Conservation (phyloP, 177 flowering plant genomes). For the Vitis hybrid region DNA sequence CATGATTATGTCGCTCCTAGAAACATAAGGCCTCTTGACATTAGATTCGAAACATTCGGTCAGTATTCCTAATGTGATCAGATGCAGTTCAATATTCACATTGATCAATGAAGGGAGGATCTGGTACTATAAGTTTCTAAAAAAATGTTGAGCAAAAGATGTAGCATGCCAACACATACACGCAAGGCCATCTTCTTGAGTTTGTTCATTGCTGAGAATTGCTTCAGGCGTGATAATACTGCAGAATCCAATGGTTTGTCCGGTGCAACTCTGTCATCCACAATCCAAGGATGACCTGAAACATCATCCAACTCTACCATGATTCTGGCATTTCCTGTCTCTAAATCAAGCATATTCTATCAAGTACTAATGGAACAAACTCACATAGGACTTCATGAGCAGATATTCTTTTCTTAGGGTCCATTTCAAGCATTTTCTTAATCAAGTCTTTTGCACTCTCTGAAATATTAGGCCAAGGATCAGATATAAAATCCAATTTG, state of each 20-base stretch:
- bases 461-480: slow-evolving; percentile 81
- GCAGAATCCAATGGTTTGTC: slow-evolving; percentile 71
- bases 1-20: too few species aligned
- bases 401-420: slow-evolving; percentile 57
- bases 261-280: slow-evolving; percentile 28
- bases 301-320: slow-evolving; percentile 1
- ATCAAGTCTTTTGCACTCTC: slow-evolving; percentile 76
- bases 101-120: too few species aligned
- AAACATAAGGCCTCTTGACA: too few species aligned
- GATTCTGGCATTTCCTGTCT: not conserved
- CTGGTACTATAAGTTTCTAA: too few species aligned
- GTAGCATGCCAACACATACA: slow-evolving; percentile 36
- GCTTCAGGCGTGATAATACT: slow-evolving; percentile 74
- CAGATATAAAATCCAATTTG: slow-evolving; percentile 62
- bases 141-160: not conserved
- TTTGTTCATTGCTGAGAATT: slow-evolving; percentile 85
- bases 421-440: slow-evolving; percentile 62
- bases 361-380: slow-evolving; percentile 19
- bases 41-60: too few species aligned
- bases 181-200: slow-evolving; percentile 90
- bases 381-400: slow-evolving; percentile 77
- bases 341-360: not conserved
- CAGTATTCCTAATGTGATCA: too few species aligned
- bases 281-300: slow-evolving; percentile 89
- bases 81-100: too few species aligned